phyloP scores from a whole-genome alignment of 768 basidiomycete genomes.

The Lactifluus echinatus region DNA sequence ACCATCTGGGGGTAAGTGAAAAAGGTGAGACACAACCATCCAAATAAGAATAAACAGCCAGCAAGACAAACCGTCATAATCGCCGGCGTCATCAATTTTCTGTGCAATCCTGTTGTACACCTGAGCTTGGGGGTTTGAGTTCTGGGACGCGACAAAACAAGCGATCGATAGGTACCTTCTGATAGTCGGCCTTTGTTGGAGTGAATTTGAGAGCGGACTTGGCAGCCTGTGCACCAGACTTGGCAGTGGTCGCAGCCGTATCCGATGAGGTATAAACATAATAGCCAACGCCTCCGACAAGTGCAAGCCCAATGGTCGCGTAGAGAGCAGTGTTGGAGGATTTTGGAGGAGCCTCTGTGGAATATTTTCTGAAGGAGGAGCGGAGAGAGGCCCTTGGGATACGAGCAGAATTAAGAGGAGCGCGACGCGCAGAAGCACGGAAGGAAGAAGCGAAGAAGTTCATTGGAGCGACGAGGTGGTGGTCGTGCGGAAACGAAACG shows the following conservation, averaged over 20 bases:
- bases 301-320: constrained; percentile 50
- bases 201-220: constrained; percentile 63
- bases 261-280: constrained; percentile 46
- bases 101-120: constrained; percentile 90
- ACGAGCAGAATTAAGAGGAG: constrained; percentile 15
- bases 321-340: constrained; percentile 50
- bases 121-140: constrained; percentile 28
- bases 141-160: not conserved
- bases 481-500: not conserved
- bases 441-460: constrained; percentile 10
- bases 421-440: constrained; percentile 18
- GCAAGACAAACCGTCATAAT: constrained; percentile 70
- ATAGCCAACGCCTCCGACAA: constrained; percentile 54
- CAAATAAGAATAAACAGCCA: not conserved
- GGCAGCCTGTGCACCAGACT: constrained; percentile 51
- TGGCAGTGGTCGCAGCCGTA: constrained; percentile 44
- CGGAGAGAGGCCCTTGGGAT: constrained; percentile 25
- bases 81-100: constrained; percentile 53
- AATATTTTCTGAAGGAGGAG: constrained; percentile 46
- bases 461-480: not conserved
- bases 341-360: constrained; percentile 43
- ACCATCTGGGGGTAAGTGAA: constrained; percentile 49
- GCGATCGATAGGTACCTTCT: constrained; percentile 47
- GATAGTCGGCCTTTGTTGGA: constrained; percentile 78
- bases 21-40: constrained; percentile 12